These are phyloP conservation scores for Coemansia umbellata DNA, from an alignment of 192 early-diverging fungal genomes.

Conservation along the genomic window DNA sequence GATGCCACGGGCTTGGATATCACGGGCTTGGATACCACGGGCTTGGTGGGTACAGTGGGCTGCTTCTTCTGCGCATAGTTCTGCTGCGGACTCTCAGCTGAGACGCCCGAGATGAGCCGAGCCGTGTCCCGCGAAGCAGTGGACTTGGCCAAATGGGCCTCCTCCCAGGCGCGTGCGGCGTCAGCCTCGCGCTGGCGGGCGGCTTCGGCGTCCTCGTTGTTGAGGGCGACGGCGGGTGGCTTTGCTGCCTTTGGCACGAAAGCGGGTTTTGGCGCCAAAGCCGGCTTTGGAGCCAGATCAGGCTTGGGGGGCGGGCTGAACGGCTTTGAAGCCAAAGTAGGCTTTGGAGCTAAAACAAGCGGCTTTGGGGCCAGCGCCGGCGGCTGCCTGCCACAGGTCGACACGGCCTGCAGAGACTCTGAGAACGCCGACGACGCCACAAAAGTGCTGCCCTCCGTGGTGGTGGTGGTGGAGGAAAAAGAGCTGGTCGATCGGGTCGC, in stretches of 20 bases:
- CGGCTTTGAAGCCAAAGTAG: no score
- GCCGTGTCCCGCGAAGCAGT: background rate
- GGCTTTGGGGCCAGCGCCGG: background rate
- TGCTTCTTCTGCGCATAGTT: background rate
- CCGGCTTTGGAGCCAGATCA: no score
- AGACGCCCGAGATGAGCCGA: background rate
- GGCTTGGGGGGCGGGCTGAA: no score
- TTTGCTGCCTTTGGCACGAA: background rate
- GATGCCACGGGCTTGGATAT: constrained; percentile 8
- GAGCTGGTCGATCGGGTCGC: background rate
- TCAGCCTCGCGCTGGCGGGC: constrained; percentile 20
- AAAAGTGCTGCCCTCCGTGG: background rate
- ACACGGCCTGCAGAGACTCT: background rate
- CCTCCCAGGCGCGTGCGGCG: constrained; percentile 25
- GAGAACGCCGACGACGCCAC: background rate
- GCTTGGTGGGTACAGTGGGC: constrained; percentile 2
- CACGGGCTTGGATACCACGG: constrained; percentile 8
- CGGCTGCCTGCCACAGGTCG: background rate
- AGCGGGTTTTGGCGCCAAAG: constrained; percentile 4
- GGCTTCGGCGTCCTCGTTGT: background rate
- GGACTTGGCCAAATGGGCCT: constrained; percentile 17
- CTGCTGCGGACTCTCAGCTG: background rate
- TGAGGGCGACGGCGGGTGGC: background rate
- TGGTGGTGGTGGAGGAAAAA: background rate
- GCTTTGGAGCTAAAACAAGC: background rate